Percentiles rank a stretch among this genome's conserved stretches.
phyloP scores from a whole-genome alignment of 306 rosid genomes.

The Boehmeria nivea region DNA sequence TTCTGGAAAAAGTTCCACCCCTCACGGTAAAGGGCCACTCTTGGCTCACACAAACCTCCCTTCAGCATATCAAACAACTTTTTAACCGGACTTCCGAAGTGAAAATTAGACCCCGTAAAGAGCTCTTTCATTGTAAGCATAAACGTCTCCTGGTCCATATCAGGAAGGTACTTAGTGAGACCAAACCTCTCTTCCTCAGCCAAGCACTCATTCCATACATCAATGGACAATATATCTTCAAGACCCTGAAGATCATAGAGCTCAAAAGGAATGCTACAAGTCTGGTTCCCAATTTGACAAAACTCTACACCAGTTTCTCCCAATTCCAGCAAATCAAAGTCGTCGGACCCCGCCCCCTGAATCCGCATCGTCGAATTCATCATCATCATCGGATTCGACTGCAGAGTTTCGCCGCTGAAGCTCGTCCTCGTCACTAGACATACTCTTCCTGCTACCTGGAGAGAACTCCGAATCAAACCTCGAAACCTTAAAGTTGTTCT shows the following conservation, averaged over 20 bases:
- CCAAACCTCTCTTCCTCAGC: conserved; percentile 80
- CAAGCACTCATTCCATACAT: conserved; percentile 89
- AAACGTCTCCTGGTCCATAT: conserved; percentile 81
- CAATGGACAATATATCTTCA: conserved; percentile 70
- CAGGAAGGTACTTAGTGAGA: conserved; percentile 86
- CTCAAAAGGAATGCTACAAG: conserved; percentile 89
- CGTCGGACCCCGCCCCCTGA: conserved; percentile 99
- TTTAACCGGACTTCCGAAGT: conserved; percentile 82
- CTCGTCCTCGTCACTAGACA: conserved; percentile 91
- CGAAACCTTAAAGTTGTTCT: conserved; percentile 77
- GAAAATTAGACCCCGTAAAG: conserved; percentile 68
- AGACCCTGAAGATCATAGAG: conserved; percentile 85
- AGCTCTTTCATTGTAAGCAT: conserved; percentile 66
- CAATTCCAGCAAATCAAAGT: conserved; percentile 92
- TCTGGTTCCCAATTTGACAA: conserved; percentile 91
- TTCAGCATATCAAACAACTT: conserved; percentile 78
- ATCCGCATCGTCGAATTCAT: conserved; percentile 90
- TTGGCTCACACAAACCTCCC: conserved; percentile 96
- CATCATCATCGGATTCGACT: conserved; percentile 79
- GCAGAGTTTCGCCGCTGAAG: conserved; percentile 63
- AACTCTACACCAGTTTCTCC: conserved; percentile 94
- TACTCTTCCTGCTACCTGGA: conserved; percentile 66
- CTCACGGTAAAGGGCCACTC: conserved; percentile 92
- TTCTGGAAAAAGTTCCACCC: conserved; percentile 74
- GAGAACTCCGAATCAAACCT: conserved; percentile 87